Percentiles rank a stretch among this genome's conserved stretches.
phyloP scores from a whole-genome alignment of 768 basidiomycete genomes.

The Naganishia randhawae region DNA sequence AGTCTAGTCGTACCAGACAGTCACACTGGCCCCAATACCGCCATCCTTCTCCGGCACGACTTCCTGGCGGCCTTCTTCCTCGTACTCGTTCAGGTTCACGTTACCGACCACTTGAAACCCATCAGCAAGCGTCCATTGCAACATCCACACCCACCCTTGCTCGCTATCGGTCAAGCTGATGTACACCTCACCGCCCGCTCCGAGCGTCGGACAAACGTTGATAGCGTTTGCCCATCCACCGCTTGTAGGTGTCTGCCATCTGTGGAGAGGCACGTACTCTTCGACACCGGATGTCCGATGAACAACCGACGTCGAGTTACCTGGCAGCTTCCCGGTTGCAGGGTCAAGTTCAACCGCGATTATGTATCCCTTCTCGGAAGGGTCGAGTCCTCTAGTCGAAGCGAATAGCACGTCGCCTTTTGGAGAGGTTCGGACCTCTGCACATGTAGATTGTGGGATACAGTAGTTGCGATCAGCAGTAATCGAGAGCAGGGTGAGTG shows the following conservation, averaged over 20 bases:
- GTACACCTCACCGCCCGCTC: conserved; percentile 24
- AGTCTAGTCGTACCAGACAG: conserved; percentile 12
- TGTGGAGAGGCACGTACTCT: conserved; percentile 9
- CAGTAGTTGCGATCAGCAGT: background rate
- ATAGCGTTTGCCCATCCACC: conserved; percentile 48
- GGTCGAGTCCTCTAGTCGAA: conserved; percentile 37
- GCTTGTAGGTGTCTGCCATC: conserved; percentile 38
- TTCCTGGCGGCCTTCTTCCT: background rate
- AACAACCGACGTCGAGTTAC: no score
- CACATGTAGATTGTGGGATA: background rate
- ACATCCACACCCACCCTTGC: conserved; percentile 35
- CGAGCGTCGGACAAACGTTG: conserved; percentile 27
- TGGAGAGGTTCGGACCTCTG: conserved; percentile 35
- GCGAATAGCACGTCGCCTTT: conserved; percentile 34
- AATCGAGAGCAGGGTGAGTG: background rate
- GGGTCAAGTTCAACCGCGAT: conserved; percentile 31
- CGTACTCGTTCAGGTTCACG: background rate
- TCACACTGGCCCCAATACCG: background rate
- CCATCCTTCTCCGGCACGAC: background rate
- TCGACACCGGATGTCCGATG: background rate
- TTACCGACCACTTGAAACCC: conserved; percentile 14
- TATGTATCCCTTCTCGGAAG: conserved; percentile 36
- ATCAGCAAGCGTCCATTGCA: conserved; percentile 4
- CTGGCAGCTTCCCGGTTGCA: conserved; percentile 24
- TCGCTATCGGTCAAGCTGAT: conserved; percentile 41